Conservation (phyloP, 192 early-diverging fungal genomes). For the Linderina pennispora region DNA sequence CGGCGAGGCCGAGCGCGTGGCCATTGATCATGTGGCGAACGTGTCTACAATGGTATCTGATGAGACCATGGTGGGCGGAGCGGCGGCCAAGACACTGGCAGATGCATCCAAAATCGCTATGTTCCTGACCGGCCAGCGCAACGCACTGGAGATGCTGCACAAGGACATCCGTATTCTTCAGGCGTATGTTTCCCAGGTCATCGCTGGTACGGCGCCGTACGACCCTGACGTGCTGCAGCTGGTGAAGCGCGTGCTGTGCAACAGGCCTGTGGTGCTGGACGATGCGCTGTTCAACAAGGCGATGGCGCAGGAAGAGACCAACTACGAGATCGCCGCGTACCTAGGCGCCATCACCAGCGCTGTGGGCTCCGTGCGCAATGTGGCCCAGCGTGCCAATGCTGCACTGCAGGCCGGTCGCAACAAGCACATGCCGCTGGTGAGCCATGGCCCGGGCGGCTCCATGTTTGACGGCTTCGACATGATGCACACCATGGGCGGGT, state of each 20-base stretch:
- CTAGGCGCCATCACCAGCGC: slow-evolving; percentile 22
- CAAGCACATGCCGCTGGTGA: slow-evolving; percentile 25
- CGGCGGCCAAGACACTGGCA: background rate
- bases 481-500: slow-evolving; percentile 18
- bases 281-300: slow-evolving; percentile 40
- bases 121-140: slow-evolving; percentile 38
- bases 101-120: slow-evolving; percentile 21
- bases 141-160: slow-evolving; percentile 41
- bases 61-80: slow-evolving; percentile 5
- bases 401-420: slow-evolving; percentile 22
- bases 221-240: slow-evolving; percentile 42
- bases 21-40: slow-evolving; percentile 38
- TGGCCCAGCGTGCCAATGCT: slow-evolving; percentile 30
- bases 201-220: slow-evolving; percentile 23
- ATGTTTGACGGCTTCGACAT: slow-evolving; percentile 26
- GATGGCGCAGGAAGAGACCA: slow-evolving; percentile 40
- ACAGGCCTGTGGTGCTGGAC: slow-evolving; percentile 25
- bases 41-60: slow-evolving; percentile 9
- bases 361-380: slow-evolving; percentile 17
- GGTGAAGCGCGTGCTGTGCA: slow-evolving; percentile 42
- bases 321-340: slow-evolving; percentile 32
- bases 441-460: slow-evolving; percentile 14
- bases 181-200: slow-evolving; percentile 38
- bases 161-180: slow-evolving; percentile 30
- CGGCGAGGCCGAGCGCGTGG: slow-evolving; percentile 45